Percentiles rank a stretch among this genome's conserved stretches.
Conservation (phyloP, 2,329 filamentous ascomycete species). For the Phyllachora maydis region DNA sequence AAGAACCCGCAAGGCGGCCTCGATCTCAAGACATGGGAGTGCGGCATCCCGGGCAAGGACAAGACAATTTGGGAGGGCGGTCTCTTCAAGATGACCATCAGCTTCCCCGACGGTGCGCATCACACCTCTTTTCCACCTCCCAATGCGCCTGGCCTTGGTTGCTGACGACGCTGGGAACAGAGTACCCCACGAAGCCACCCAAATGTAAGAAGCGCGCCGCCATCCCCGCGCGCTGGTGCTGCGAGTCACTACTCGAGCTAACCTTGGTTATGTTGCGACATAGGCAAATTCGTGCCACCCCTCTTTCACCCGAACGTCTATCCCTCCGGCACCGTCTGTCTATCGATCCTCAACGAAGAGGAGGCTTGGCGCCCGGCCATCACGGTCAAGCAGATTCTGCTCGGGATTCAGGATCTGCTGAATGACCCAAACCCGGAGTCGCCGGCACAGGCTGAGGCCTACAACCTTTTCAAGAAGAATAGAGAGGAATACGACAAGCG, state of each 20-base stretch:
- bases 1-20: constrained; percentile 63
- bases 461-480: constrained; percentile 92
- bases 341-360: constrained; percentile 95
- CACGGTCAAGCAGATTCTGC: constrained; percentile 90
- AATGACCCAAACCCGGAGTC: constrained; percentile 95
- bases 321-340: constrained; percentile 88
- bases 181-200: constrained; percentile 95
- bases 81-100: constrained; percentile 81
- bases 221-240: neutral
- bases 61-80: constrained; percentile 98
- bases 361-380: constrained; percentile 98
- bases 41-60: constrained; percentile 85
- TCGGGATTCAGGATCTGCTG: constrained; percentile 88
- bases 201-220: constrained; percentile 55
- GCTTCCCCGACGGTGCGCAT: constrained; percentile 71
- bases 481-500: constrained; percentile 71
- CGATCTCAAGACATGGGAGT: constrained; percentile 92
- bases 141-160: neutral
- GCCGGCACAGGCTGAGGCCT: constrained; percentile 90
- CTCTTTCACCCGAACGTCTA: constrained; percentile 98
- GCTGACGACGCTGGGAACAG: constrained; percentile 22
- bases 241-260: constrained; percentile 4
- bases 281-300: constrained; percentile 90
- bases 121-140: constrained; percentile 4
- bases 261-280: constrained; percentile 2